A percentile compares a stretch with the other conserved stretches of the same genome.
These are phyloP conservation scores for Colletotrichum brevisporum DNA, from an alignment of 2,329 filamentous ascomycete species.

Conservation along the genomic window DNA sequence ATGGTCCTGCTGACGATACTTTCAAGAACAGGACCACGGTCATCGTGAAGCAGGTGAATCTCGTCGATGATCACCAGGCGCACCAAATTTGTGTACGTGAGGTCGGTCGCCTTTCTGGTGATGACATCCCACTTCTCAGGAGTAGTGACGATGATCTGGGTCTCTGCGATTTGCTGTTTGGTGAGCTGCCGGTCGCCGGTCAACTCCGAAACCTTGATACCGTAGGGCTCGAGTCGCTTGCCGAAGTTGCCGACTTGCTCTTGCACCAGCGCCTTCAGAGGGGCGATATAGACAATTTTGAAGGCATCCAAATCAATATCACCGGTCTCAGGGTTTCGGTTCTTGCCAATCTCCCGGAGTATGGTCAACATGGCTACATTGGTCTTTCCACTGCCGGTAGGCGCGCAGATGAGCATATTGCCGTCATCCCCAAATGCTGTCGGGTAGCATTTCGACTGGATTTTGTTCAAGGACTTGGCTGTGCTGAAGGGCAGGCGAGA, in stretches of 20 bases:
- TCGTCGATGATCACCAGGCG: slow-evolving; percentile 97
- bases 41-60: slow-evolving; percentile 97
- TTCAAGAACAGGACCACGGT: slow-evolving; percentile 95
- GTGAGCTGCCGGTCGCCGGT: slow-evolving; percentile 98
- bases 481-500: slow-evolving; percentile 87
- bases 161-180: slow-evolving; percentile 98
- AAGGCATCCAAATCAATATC: slow-evolving; percentile 96
- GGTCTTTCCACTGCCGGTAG: slow-evolving; percentile 97
- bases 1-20: slow-evolving; percentile 97
- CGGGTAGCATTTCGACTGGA: slow-evolving; percentile 94
- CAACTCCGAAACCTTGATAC: slow-evolving; percentile 93
- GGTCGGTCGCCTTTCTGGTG: slow-evolving; percentile 95
- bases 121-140: slow-evolving; percentile 99
- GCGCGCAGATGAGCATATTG: slow-evolving; percentile 98
- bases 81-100: slow-evolving; percentile 97
- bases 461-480: slow-evolving; percentile 90
- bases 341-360: slow-evolving; percentile 95
- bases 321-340: slow-evolving; percentile 89
- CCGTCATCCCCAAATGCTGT: slow-evolving; percentile 94
- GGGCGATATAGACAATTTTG: slow-evolving; percentile 98
- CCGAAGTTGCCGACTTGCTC: slow-evolving; percentile 99
- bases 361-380: slow-evolving; percentile 99
- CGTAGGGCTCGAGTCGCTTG: slow-evolving; percentile 89
- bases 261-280: slow-evolving; percentile 94
- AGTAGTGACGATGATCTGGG: slow-evolving; percentile 97